phyloP scores from a whole-genome alignment of 108 stramenopile genomes.

The Heterococcus sp. region DNA sequence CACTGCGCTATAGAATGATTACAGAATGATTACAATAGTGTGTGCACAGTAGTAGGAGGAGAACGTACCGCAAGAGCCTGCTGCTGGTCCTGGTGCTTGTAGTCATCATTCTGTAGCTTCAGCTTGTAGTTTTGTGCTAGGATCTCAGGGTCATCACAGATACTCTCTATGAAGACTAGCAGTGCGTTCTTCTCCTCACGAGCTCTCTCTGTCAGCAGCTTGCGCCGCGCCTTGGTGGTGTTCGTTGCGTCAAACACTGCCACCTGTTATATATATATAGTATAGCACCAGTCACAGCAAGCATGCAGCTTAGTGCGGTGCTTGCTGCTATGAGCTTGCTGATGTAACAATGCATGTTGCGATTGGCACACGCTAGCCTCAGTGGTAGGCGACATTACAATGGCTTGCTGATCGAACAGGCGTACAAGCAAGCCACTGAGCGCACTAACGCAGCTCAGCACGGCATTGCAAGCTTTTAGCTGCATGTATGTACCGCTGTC shows the following conservation, averaged over 20 bases:
- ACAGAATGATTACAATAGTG: background rate
- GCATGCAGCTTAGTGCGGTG: no score
- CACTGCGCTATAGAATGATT: background rate
- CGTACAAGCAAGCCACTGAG: no score
- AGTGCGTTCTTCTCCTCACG: slow-evolving; percentile 45
- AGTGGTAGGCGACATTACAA: no score
- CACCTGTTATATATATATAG: no score
- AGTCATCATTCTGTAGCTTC: slow-evolving; percentile 61
- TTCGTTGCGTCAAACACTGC: slow-evolving; percentile 98
- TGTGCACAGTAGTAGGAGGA: background rate
- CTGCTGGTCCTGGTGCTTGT: slow-evolving; percentile 40
- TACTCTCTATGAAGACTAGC: slow-evolving; percentile 88
- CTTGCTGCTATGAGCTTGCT: no score
- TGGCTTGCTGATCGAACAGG: no score
- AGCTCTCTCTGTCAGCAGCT: slow-evolving; percentile 66
- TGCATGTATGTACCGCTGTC: background rate
- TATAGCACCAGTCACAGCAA: no score
- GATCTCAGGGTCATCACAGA: slow-evolving; percentile 78
- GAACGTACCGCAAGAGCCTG: background rate
- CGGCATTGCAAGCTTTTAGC: background rate
- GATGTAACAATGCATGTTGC: no score
- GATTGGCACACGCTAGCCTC: no score
- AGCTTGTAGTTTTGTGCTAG: slow-evolving; percentile 50
- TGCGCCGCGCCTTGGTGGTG: slow-evolving; percentile 64
- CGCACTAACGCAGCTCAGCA: background rate